Evolutionary conservation across 2,329 filamentous ascomycete genomes (phyloP).

Genomic region (Colletotrichum falcatum): DNA sequence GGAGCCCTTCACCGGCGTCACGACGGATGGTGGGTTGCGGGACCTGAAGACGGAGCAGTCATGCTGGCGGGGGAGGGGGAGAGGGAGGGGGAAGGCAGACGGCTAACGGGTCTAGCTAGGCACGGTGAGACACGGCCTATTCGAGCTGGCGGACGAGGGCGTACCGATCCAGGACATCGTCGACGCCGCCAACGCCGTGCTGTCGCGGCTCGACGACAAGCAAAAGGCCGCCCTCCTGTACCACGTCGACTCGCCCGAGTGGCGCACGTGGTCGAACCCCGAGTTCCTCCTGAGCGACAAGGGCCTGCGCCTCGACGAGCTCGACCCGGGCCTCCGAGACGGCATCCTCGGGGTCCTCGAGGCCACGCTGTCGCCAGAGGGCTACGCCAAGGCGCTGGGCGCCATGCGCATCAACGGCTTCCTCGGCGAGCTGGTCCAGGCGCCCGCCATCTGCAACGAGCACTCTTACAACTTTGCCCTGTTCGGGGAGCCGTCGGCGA

Average conservation of each 20-base stretch:
- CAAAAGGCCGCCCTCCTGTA: slow-evolving; percentile 64
- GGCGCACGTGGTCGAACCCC: slow-evolving; percentile 78
- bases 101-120: slow-evolving; percentile 52
- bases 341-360: slow-evolving; percentile 68
- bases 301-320: slow-evolving; percentile 77
- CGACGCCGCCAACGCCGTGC: slow-evolving; percentile 58
- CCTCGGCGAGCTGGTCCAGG: slow-evolving; percentile 74
- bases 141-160: slow-evolving; percentile 71
- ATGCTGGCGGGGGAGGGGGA: too few species aligned
- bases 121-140: slow-evolving; percentile 64
- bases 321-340: slow-evolving; percentile 54
- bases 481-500: slow-evolving; percentile 71
- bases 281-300: slow-evolving; percentile 78
- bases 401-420: slow-evolving; percentile 84
- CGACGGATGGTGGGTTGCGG: slow-evolving; percentile 68
- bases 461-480: slow-evolving; percentile 81
- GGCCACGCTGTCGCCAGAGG: slow-evolving; percentile 73
- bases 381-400: slow-evolving; percentile 75
- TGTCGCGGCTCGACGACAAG: slow-evolving; percentile 59
- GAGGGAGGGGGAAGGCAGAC: too few species aligned
- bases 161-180: slow-evolving; percentile 70
- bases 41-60: not conserved
- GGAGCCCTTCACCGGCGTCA: slow-evolving; percentile 79
- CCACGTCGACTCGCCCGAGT: slow-evolving; percentile 77
- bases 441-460: slow-evolving; percentile 76